These are phyloP conservation scores for Sarocladiaceae sp. DNA, from an alignment of 2,329 filamentous ascomycete genomes.

Conservation along the genomic window DNA sequence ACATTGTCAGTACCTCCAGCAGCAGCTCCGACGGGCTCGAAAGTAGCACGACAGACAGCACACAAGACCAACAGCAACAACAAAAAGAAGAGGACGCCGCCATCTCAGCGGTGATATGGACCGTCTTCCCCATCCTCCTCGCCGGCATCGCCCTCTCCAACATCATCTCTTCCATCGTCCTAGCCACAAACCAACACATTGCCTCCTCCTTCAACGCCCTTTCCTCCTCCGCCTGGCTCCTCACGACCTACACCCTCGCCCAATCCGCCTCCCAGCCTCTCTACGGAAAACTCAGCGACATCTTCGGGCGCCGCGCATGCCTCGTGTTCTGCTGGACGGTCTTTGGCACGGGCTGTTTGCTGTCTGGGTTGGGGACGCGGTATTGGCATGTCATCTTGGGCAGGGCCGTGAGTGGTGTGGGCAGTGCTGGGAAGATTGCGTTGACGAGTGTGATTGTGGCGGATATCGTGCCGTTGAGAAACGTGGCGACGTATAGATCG, in stretches of 20 bases:
- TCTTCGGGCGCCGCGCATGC: slow-evolving; percentile 62
- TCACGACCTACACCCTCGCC: slow-evolving; percentile 19
- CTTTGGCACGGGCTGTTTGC: slow-evolving; percentile 58
- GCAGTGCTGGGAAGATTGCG: slow-evolving; percentile 58
- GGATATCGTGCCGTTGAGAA: slow-evolving; percentile 62
- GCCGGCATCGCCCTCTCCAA: slow-evolving; percentile 13
- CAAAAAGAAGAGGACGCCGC: background rate
- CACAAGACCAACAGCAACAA: background rate
- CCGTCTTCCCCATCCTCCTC: slow-evolving; percentile 9
- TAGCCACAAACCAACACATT: slow-evolving; percentile 13
- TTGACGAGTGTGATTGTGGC: slow-evolving; percentile 60
- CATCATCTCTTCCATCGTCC: slow-evolving; percentile 12
- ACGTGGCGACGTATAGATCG: slow-evolving; percentile 69
- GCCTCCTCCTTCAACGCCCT: slow-evolving; percentile 12
- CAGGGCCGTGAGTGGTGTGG: background rate
- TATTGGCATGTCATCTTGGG: background rate
- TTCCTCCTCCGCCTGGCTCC: slow-evolving; percentile 12
- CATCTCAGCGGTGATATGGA: background rate
- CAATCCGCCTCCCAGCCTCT: slow-evolving; percentile 40
- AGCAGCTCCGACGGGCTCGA: background rate
- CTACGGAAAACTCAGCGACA: slow-evolving; percentile 64
- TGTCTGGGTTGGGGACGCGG: background rate
- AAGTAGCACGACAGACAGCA: background rate
- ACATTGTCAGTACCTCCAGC: background rate
- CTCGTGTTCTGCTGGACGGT: slow-evolving; percentile 58